Evolutionary conservation across 805 yeast species (phyloP), one percentile per base, ranked within the genome.

Genomic region (Ogataea pini): DNA sequence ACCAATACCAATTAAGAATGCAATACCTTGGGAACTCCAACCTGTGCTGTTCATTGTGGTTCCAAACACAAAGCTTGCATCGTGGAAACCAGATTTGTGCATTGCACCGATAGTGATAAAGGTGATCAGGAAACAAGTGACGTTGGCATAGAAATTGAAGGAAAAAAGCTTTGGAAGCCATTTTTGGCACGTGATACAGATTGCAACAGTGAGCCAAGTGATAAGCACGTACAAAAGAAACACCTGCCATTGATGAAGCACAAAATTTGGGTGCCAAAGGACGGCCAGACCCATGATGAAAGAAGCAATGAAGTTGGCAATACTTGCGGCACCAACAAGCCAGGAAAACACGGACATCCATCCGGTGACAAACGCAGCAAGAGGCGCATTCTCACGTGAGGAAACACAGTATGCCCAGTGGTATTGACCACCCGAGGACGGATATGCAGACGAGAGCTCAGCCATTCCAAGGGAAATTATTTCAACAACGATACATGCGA

Each of bases 381-480:
- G 32, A 29, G 59, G 51, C 29, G 58, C 60, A 3, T 44, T 48
- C 10, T 41, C 32, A 1, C 49, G 34, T 7, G 68, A 63, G 2
- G 69, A 63, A 12, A 64, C 48, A 44, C 54, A 52, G 48, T 52
- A 59, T 8, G 65, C 56, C 71, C 71, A 67, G 42, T 60, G 69
- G 25, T 63, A 61, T 46, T 65, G 71, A 10, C 68, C 70, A 10
- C 67, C 63, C 6, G 67, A 58, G 42, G 63, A 62, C 1, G 71
- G 71, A 32, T 55, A 65, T 18, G 68, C 65, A 16, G 66, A 60
- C 3, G 66, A 59, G 14, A 65, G 39, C 49, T 67, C 71, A 1
- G 85, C 73, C 80, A 84, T 77, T 19, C 82, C 71, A 4, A 76
- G 51, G 7, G 87, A 87, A 18, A 79, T 76, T 10, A 71, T 59